A percentile compares a stretch with the other conserved stretches of the same genome.
These are phyloP conservation scores for Monosporozyma unispora DNA, from an alignment of 805 yeast genomes.

Conservation along the genomic window DNA sequence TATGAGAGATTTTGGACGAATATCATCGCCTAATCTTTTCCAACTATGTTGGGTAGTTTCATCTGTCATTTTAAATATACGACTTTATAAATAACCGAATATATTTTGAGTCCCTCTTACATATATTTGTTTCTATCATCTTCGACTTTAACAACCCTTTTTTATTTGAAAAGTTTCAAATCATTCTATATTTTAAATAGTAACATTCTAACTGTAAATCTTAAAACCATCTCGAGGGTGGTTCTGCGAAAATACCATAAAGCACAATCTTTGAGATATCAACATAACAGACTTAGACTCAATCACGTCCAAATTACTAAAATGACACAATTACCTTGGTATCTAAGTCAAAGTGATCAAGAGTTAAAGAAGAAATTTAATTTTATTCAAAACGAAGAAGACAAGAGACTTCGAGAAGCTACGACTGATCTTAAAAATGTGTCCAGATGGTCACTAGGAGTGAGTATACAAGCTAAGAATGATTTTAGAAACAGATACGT, in stretches of 20 bases:
- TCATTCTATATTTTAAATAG: not conserved
- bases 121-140: not conserved
- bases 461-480: slow-evolving; percentile 18
- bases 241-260: too few relatives aligned
- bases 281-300: too few relatives aligned
- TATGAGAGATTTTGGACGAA: slow-evolving; percentile 1
- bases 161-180: not conserved
- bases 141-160: not conserved
- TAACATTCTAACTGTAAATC: not conserved
- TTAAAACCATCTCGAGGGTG: too few relatives aligned
- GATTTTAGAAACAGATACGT: slow-evolving; percentile 46
- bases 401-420: slow-evolving; percentile 32
- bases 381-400: slow-evolving; percentile 31
- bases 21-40: not conserved
- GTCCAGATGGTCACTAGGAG: slow-evolving; percentile 28
- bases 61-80: not conserved
- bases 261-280: too few relatives aligned
- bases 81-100: not conserved
- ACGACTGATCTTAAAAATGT: slow-evolving; percentile 17
- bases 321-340: slow-evolving; percentile 15
- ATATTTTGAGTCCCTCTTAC: not conserved
- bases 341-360: slow-evolving; percentile 20
- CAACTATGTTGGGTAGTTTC: not conserved
- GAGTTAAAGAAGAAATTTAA: slow-evolving; percentile 26
- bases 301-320: not conserved